Percentiles rank a stretch among this genome's conserved stretches.
Evolutionary conservation across 2,329 filamentous ascomycete species (phyloP).

Genomic region (Ophiosphaerella korrae): DNA sequence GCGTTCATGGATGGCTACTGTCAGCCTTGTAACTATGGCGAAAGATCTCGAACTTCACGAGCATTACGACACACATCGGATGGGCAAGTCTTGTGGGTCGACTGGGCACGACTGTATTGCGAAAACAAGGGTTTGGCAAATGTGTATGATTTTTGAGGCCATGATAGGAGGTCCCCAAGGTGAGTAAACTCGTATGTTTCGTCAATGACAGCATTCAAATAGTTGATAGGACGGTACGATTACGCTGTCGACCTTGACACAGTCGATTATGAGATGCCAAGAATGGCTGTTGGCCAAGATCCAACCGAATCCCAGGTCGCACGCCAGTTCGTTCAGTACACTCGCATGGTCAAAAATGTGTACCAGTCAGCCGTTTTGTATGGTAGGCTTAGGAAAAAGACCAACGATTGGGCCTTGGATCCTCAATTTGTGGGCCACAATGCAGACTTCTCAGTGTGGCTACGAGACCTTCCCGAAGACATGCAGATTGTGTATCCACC

Average conservation of each 20-base stretch:
- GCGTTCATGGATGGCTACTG: conserved; percentile 94
- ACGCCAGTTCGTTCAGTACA: conserved; percentile 82
- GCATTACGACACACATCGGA: conserved; percentile 78
- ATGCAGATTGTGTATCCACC: conserved; percentile 76
- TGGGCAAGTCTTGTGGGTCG: conserved; percentile 72
- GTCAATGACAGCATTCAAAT: conserved; percentile 9
- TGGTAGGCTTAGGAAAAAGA: conserved; percentile 72
- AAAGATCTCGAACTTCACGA: conserved; percentile 90
- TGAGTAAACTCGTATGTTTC: conserved; percentile 44
- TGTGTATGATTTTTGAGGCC: conserved; percentile 80
- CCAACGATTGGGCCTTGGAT: conserved; percentile 84
- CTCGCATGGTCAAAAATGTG: conserved; percentile 77
- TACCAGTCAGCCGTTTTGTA: conserved; percentile 78
- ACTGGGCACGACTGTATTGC: conserved; percentile 76
- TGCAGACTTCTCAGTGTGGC: conserved; percentile 75
- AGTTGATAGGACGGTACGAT: conserved; percentile 66
- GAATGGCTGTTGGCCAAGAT: conserved; percentile 69
- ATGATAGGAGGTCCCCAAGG: conserved; percentile 96
- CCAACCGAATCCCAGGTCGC: conserved; percentile 77
- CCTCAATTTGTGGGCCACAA: conserved; percentile 82
- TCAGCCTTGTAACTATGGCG: conserved; percentile 89
- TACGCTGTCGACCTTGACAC: conserved; percentile 75
- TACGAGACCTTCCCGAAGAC: conserved; percentile 76
- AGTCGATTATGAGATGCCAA: conserved; percentile 73
- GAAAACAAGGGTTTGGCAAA: conserved; percentile 89